Base-by-base conservation (phyloP, 164 flowering plant genomes). In the Vitis cinerea region DNA sequence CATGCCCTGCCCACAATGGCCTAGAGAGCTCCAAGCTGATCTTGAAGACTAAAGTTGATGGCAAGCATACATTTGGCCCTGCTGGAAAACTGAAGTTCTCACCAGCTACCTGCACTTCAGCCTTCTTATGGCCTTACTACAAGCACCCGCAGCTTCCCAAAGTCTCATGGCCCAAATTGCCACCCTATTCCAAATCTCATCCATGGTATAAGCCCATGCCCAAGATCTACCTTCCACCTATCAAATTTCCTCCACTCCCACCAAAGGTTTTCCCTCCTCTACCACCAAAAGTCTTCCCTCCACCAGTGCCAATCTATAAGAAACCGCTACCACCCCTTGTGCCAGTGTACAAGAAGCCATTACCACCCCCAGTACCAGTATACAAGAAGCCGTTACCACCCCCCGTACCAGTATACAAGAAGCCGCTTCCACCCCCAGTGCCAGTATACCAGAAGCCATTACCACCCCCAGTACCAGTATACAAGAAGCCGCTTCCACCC, bases 1-100 rank as follows among this genome's bases (percentile, higher is more conserved):
- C 96, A 4, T 91, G 98, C 73, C 88, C 96, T 3, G 76, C 85
- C 7, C 76, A 75, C 53, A 70, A 74, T 48, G 92, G 87, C 17
- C 8, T 85, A 2, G 83, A 91, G 61, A 69, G 83, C 16, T 73
- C 89, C 12, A 91, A 86, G 77, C 68, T 89, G 0, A 72, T 83
- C 12, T 72, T 81, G 63, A 78, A 82, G 60, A 71, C 88, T 3
- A 71, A 79, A 37, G 16, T 69, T 3, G 63, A 82, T 19, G 88
- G 77, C 15, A 87, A 87, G 56, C 83, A 78, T 66, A 84, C 74
- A 0, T 83, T 83, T 50, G 79, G 80, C 29, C 74, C 83, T 0
- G 53, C 64, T 0, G 83, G 83, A n/a, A 87, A 85, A 30, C 72
- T 91, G 3, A 79, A 83, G 15, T 87, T 91, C 74, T 88, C 94